Percentiles rank a stretch among this genome's conserved stretches.
Conservation (phyloP, 2,329 filamentous ascomycete genomes). For the Kalaharituber pfeilii region DNA sequence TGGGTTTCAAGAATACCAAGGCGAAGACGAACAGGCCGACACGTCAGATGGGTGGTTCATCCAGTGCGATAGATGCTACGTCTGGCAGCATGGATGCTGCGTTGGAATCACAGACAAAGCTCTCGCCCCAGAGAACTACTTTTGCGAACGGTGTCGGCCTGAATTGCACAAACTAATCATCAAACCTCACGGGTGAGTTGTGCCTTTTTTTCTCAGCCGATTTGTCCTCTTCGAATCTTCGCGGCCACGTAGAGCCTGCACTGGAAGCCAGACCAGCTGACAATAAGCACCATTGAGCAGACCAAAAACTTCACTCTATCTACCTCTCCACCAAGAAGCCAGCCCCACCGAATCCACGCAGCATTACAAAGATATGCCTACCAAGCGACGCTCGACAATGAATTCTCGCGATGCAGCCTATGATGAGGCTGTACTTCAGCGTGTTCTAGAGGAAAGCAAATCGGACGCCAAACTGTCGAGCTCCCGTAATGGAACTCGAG, state of each 20-base stretch:
- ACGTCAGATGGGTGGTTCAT: constrained; percentile 92
- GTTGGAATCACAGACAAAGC: constrained; percentile 93
- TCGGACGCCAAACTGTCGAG: constrained; percentile 46
- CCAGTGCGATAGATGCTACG: constrained; percentile 92
- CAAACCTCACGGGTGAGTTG: constrained; percentile 66
- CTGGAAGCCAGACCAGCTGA: not conserved
- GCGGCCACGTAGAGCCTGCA: not conserved
- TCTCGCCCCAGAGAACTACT: constrained; percentile 89
- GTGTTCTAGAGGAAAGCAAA: constrained; percentile 90
- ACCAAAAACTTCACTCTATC: constrained; percentile 45
- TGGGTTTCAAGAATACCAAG: constrained; percentile 85
- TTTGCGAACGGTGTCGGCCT: constrained; percentile 65
- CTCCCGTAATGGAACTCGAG: constrained; percentile 40
- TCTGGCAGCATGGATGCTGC: constrained; percentile 97
- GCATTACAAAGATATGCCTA: constrained; percentile 21
- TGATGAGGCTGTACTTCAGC: constrained; percentile 72
- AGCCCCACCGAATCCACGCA: constrained; percentile 25
- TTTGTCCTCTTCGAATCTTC: not conserved
- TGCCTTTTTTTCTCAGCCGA: not conserved
- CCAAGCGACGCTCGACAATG: constrained; percentile 88
- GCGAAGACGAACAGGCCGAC: constrained; percentile 50
- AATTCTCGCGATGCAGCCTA: constrained; percentile 91
- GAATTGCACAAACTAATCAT: constrained; percentile 62
- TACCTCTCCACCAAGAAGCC: constrained; percentile 38
- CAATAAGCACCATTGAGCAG: constrained; percentile 27